Conservation (phyloP, 2,329 filamentous ascomycete species). For the Capronia americana region DNA sequence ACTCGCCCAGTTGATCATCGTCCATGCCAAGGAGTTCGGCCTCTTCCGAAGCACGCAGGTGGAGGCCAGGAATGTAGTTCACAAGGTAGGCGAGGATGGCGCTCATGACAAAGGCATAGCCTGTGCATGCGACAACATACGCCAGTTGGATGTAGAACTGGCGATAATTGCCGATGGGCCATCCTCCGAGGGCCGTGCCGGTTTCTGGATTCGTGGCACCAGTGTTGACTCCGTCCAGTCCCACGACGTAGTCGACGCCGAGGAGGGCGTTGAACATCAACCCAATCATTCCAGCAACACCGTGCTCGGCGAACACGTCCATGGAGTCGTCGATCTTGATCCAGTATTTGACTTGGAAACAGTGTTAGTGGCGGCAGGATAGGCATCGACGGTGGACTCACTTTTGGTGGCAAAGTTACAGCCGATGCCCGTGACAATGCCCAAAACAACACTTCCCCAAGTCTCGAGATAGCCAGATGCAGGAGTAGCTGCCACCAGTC, state of each 20-base stretch:
- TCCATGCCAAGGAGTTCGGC: conserved; percentile 72
- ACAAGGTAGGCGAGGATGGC: conserved; percentile 73
- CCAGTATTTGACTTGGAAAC: conserved; percentile 69
- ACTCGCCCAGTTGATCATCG: conserved; percentile 59
- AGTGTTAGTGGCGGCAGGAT: not conserved
- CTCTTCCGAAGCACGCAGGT: conserved; percentile 69
- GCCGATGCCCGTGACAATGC: conserved; percentile 67
- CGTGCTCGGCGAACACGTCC: conserved; percentile 91
- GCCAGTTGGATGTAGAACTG: conserved; percentile 75
- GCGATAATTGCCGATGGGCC: conserved; percentile 73
- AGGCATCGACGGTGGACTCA: conserved; percentile 51
- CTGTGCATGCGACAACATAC: conserved; percentile 68
- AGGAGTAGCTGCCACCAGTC: conserved; percentile 85
- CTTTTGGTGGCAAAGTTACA: conserved; percentile 90
- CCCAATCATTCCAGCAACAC: conserved; percentile 79
- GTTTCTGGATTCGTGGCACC: conserved; percentile 50
- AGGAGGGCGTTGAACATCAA: conserved; percentile 81
- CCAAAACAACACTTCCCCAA: conserved; percentile 67
- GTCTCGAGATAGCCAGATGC: conserved; percentile 66
- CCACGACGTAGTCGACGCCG: conserved; percentile 74
- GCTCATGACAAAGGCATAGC: conserved; percentile 71
- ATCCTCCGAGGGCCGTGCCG: conserved; percentile 62
- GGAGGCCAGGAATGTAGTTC: conserved; percentile 73
- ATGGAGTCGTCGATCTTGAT: conserved; percentile 84
- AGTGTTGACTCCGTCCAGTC: conserved; percentile 71